phyloP scores from a whole-genome alignment of 176 grass and related monocot genomes.

The Urochloa ruziziensis region DNA sequence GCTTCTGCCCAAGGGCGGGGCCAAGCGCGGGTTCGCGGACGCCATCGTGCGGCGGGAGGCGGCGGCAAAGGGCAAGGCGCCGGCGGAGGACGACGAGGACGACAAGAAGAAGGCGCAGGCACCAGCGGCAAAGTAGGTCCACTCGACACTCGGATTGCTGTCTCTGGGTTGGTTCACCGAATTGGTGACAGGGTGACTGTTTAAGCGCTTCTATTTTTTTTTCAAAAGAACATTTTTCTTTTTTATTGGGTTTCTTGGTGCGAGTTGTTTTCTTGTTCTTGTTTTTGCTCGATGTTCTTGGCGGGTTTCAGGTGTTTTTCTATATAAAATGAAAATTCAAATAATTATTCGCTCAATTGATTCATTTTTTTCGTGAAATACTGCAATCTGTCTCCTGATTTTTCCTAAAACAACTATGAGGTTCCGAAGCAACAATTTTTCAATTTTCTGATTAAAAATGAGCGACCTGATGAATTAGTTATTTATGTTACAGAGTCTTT shows the following conservation, averaged over 20 bases:
- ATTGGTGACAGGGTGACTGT: neutral
- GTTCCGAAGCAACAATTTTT: neutral
- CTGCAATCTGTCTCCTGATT: neutral
- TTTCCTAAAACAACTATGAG: neutral
- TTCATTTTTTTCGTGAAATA: too few species aligned
- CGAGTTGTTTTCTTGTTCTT: neutral
- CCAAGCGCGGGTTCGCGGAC: slow-evolving; percentile 83
- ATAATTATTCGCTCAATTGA: neutral
- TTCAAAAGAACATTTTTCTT: neutral
- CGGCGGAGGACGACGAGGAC: slow-evolving; percentile 35
- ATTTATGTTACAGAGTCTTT: neutral
- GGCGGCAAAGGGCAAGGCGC: slow-evolving; percentile 21
- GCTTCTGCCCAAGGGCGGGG: slow-evolving; percentile 57
- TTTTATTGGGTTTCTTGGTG: neutral
- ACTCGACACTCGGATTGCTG: neutral
- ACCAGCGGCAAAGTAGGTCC: slow-evolving; percentile 61
- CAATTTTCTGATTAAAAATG: neutral
- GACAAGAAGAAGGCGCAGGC: slow-evolving; percentile 46
- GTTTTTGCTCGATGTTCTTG: neutral
- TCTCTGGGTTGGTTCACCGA: neutral
- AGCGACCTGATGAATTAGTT: neutral
- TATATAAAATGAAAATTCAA: neutral
- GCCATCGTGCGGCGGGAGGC: slow-evolving; percentile 38
- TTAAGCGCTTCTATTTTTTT: neutral
- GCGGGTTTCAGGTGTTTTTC: neutral